Percentiles rank a stretch among this genome's conserved stretches.
Evolutionary conservation across 306 rosid genomes (phyloP).

Genomic region (Casuarina equisetifolia): DNA sequence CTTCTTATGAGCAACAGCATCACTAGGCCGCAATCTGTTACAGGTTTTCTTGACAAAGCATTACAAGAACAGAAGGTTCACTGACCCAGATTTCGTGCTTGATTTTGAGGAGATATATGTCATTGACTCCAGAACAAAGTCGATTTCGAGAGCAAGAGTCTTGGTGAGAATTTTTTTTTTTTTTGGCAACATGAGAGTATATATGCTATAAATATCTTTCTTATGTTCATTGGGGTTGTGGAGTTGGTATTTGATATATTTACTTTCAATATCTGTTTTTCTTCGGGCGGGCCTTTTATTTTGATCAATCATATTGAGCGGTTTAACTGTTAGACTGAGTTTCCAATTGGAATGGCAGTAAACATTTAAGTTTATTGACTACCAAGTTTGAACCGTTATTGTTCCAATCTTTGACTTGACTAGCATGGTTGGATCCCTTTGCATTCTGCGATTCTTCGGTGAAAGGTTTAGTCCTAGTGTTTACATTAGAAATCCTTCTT

Average conservation of each 20-base stretch:
- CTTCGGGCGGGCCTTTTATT: constrained; percentile 16
- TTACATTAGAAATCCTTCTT: not conserved
- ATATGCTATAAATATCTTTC: not conserved
- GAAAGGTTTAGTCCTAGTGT: not conserved
- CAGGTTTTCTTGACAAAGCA: constrained; percentile 92
- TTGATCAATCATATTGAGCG: constrained; percentile 14
- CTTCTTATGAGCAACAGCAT: not conserved
- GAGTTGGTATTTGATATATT: constrained; percentile 4
- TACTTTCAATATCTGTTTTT: constrained; percentile 5
- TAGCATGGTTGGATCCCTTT: constrained; percentile 13
- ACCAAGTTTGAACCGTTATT: not conserved
- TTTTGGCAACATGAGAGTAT: not conserved
- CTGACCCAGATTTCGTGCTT: constrained; percentile 81
- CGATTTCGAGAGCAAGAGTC: constrained; percentile 85
- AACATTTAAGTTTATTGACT: not conserved
- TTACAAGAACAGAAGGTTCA: constrained; percentile 71
- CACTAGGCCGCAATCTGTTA: constrained; percentile 21
- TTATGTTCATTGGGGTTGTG: constrained; percentile 21
- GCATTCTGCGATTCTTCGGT: constrained; percentile 11
- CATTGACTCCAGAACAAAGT: constrained; percentile 83
- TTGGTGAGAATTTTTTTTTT: constrained; percentile 47
- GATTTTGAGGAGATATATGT: constrained; percentile 94
- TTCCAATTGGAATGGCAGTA: not conserved
- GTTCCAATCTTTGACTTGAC: not conserved
- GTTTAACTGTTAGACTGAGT: constrained; percentile 5